Base-by-base conservation (phyloP, 805 yeast genomes). In the Teunomyces stri region DNA sequence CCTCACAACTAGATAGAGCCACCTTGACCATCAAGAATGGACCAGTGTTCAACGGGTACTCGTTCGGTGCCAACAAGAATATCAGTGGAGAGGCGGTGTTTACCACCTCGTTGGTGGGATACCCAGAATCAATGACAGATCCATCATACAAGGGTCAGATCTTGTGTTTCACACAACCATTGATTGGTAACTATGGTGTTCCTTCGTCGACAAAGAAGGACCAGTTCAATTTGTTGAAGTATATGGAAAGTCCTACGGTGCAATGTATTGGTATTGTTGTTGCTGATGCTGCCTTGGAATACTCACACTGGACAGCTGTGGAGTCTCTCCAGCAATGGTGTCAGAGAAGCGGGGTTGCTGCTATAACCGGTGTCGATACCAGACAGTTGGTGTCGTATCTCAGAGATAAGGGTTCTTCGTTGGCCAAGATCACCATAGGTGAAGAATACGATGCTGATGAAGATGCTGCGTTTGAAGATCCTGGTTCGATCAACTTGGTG, bases 261-360 rank as follows among this genome's bases (percentile, higher is more conserved):
- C 98, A 94, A 71, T 91, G 97, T 70, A 84, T 87, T 51, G 99
- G 98, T 58, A 89, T 94, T 50, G 96, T 94, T 42, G 99, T 94
- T 22, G 87, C 96, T 37, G 97, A 94, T 63, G 96, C 82, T 46
- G 98, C 99, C 18, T 80, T 91, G 78, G 80, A 90, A 65, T 89
- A 92, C 70, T 89, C 97, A n/a, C 99, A 94, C 68, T 94, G 99
- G 99, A 91, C 98, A 31, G 99, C 99, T 3, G 96, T 94, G 29
- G 98, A 94, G 74, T 85, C 96, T 15, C 78, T 94, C 49, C 87
- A 89, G 50, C 88, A 87, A 58, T 94, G 98, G 99, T 94, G 99
- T 75, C 82, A 87, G 70, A 84, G 96, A 64, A 95, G 90, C 58
- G 96, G 96, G 37, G 94, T 95, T 47, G 95, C 98, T 47, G 78